A percentile compares a stretch with the other conserved stretches of the same genome.
phyloP scores from a whole-genome alignment of 1,139 yeast genomes.

The Kurtzmaniella quercitrusa region DNA sequence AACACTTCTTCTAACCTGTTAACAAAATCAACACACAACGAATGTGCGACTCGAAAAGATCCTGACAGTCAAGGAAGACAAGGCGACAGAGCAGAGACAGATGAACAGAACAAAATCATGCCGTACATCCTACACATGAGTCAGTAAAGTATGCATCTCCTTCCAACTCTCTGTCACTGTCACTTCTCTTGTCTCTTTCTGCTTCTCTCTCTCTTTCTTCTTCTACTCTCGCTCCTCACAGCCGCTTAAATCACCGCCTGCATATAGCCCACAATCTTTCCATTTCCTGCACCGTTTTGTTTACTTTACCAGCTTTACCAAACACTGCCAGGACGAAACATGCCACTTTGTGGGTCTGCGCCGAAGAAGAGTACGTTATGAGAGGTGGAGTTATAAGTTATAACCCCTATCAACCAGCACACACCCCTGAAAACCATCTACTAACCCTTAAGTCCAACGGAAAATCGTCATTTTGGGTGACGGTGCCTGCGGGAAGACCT shows the following conservation, averaged over 20 bases:
- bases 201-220: background rate
- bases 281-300: background rate
- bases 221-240: background rate
- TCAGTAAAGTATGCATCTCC: no score
- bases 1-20: no score
- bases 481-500: constrained; percentile 94
- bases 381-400: background rate
- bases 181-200: background rate
- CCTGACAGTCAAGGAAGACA: no score
- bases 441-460: constrained; percentile 8
- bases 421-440: background rate
- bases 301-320: background rate
- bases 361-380: constrained; percentile 18
- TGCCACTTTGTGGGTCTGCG: constrained; percentile 21
- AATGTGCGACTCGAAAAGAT: no score
- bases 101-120: no score
- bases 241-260: no score
- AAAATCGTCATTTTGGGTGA: constrained; percentile 84
- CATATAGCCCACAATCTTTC: background rate
- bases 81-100: no score
- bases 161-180: background rate
- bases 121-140: no score
- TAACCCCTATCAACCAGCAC: no score
- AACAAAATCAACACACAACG: no score
- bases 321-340: constrained; percentile 5